Evolutionary conservation across 129 eudicot genomes (phyloP), one percentile per base, ranked within the genome.

Genomic region (Chrysanthemum makinoi): DNA sequence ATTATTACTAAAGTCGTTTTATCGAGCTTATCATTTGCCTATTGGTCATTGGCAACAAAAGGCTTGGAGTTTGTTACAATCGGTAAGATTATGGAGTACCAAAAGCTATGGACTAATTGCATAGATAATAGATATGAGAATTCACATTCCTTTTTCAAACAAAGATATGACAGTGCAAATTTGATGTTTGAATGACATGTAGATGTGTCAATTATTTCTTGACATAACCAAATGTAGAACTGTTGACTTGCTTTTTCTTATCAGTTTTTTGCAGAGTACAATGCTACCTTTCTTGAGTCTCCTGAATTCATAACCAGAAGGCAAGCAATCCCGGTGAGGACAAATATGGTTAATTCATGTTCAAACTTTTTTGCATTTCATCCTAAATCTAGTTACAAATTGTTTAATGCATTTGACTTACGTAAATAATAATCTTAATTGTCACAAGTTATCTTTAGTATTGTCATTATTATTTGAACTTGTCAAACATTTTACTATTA

Each of bases 241-340:
- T 3, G n/a, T 46, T 10, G 13, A 67, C 24, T 1, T 57, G 74
- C 39, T 75, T 47, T 51, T 15, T 77, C 12, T 62, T n/a, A 12
- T 70, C 72, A 89, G 98, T 93, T 93, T 80, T 93, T 93, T 56
- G 89, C 86, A 20, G 98, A 93, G 80, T 93, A 83, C 72, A 93
- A 89, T 87, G 83, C 87, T 22, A 87, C 89, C 88, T 85, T 89
- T 70, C 95, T 93, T 51, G 95, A 89, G 75, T 93, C 98, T 50
- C 24, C 88, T 16, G 81, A 79, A 74, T 93, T 87, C 82, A 93
- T 93, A 59, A 93, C 96, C 55, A 81, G 96, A 81, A 83, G 98
- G 59, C 96, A 89, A 82, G 96, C 96, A 62, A 76, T 93, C 80
- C 87, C 87, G 98, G 96, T 85, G 75, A 63, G 65, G 54, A 8